Base-by-base conservation (phyloP, 495 filamentous ascomycete genomes). In the Cenococcum geophilum region DNA sequence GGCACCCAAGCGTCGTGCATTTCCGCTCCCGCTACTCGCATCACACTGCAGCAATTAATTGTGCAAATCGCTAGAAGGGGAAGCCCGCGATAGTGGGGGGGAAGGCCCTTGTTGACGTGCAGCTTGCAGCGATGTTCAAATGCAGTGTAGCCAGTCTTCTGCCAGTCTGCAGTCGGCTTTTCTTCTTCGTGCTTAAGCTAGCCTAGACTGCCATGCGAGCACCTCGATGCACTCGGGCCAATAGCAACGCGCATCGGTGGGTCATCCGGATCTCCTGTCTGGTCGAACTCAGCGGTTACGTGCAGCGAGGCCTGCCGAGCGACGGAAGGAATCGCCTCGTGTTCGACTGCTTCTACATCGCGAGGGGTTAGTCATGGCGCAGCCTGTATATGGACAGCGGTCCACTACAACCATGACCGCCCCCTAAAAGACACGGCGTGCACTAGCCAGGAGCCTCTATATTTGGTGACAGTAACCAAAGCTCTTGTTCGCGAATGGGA, bases 1-100 rank as follows among this genome's bases (percentile, higher is more conserved):
- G 57, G 53, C 35, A 40, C 21, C 11, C 32, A 22, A 47, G 18
- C 10, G 43, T 47, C 35, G 50, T 58, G 64, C 64, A 50, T 59
- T 43, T 53, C 42, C 58, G 65, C 48, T 48, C 49, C 65, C 23
- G 40, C 40, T 45, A 45, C 40, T 14, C 14, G 40, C 40, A 64
- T 68, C 66, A 68, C 66, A 56, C 62, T 62, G 66, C 66, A 68
- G 58, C 50, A 49, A 35, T 27, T 25, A 10, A 52, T 52, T 52
- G 49, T 32, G 12, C 6, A 16, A 32, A 8, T 43, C 47, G 50
- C 45, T 40, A 51, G 52, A 40, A 36, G 16, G 5, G 18, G 34
- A 14, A 36, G 32, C 32, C 10, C 2, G 53, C 53, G 36, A 56
- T 37, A 18, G 43, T 54, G 14, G 50, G 22, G 21, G 27, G 6